phyloP scores from a whole-genome alignment of 352 stramenopile species.

The Peronospora farinosa region DNA sequence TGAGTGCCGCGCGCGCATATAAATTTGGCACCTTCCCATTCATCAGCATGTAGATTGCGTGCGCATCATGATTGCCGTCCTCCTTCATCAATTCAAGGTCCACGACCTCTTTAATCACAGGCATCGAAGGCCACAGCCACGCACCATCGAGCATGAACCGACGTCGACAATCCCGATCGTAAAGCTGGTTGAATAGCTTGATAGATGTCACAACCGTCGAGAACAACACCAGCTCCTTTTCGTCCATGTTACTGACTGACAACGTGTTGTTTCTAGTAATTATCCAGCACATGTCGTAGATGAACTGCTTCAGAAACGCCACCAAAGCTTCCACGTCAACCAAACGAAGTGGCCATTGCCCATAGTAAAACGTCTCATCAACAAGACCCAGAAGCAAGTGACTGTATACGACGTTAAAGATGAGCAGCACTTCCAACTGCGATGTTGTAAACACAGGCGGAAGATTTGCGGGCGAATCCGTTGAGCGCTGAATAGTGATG shows the following conservation, averaged over 20 bases:
- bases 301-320: constrained; percentile 52
- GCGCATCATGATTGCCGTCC: constrained; percentile 32
- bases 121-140: constrained; percentile 75
- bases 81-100: constrained; percentile 62
- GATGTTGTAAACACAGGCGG: constrained; percentile 17
- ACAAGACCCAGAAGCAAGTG: constrained; percentile 59
- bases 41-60: constrained; percentile 47
- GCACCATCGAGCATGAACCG: constrained; percentile 36
- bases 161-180: constrained; percentile 59
- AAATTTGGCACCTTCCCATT: constrained; percentile 26
- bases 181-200: constrained; percentile 78
- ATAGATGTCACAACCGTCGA: constrained; percentile 49
- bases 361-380: constrained; percentile 69
- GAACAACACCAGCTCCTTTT: constrained; percentile 35
- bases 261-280: constrained; percentile 20
- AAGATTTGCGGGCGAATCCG: constrained; percentile 7
- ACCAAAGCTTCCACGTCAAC: constrained; percentile 41
- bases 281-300: constrained; percentile 68
- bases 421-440: constrained; percentile 38
- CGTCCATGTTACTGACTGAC: constrained; percentile 14
- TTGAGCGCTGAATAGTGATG: constrained; percentile 6
- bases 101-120: constrained; percentile 53
- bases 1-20: constrained; percentile 40
- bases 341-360: constrained; percentile 43
- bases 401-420: constrained; percentile 64